These are phyloP conservation scores for Xanthoconium purpureum DNA, from an alignment of 768 basidiomycete species.

Conservation along the genomic window DNA sequence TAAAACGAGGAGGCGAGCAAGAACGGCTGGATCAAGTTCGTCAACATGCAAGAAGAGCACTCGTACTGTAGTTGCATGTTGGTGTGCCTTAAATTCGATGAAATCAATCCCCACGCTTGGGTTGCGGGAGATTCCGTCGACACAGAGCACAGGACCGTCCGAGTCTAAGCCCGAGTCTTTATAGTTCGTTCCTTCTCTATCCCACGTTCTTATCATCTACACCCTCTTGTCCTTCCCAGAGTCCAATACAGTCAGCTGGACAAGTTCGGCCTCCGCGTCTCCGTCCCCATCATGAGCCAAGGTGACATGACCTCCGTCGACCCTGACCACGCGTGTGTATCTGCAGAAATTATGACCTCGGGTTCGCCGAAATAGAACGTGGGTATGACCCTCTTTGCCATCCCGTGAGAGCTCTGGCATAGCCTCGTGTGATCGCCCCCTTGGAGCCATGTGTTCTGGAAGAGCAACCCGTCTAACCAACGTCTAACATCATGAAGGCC, in stretches of 20 bases:
- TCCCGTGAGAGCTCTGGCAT: not conserved
- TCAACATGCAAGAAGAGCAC: conserved; percentile 51
- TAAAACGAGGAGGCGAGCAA: conserved; percentile 43
- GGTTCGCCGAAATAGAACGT: conserved; percentile 28
- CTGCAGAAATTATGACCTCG: conserved; percentile 23
- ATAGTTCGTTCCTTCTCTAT: too few species aligned
- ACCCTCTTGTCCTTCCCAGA: conserved; percentile 8
- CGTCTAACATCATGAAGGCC: conserved; percentile 30
- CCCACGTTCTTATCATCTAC: too few species aligned
- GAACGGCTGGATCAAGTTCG: conserved; percentile 50
- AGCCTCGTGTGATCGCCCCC: not conserved
- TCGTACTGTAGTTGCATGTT: conserved; percentile 23
- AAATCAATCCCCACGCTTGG: too few species aligned
- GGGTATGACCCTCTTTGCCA: not conserved
- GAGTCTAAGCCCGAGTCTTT: not conserved
- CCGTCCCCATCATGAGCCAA: conserved; percentile 32
- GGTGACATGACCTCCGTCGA: not conserved
- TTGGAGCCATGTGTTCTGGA: conserved; percentile 26
- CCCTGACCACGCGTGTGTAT: not conserved
- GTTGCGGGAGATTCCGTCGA: too few species aligned
- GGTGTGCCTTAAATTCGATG: too few species aligned
- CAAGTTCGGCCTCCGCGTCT: conserved; percentile 33
- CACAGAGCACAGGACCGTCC: not conserved
- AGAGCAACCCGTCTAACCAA: conserved; percentile 9
- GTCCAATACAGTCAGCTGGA: conserved; percentile 33